Evolutionary conservation across 1,284 basidiomycete genomes (phyloP), one percentile per base, ranked within the genome.

Genomic region (Leccinum pallidistipes): DNA sequence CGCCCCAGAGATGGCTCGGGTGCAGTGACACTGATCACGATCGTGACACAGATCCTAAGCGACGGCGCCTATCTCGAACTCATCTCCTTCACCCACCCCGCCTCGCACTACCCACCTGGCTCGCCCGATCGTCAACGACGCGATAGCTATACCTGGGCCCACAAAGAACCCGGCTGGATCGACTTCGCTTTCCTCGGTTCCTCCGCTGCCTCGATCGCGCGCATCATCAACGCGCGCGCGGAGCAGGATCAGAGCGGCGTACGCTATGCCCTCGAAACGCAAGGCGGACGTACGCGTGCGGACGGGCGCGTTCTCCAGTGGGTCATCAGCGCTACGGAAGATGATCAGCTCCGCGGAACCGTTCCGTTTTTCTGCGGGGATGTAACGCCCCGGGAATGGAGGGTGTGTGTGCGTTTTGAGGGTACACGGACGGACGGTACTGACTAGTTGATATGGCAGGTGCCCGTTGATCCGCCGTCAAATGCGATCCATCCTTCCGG

Each of bases 311-410:
- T 78, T 24, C 65, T 90, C 47, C 71, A 83, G 64, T 90, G 88
- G 88, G 69, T 84, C 49, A 80, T 88, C 40, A 82, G 78, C 3
- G 72, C 76, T 0, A 77, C 85, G 14, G 60, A 65, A 32, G 68
- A 67, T 40, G 58, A 63, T 2, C 64, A 65, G 8, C 62, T 64
- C 5, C 72, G 76, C 0, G 78, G 81, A 2, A 64, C 68, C 2
- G 68, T 86, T 12, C 88, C 88, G n/a, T 90, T 90, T 69, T 90
- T 86, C 69, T 91, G 88, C 67, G 86, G 86, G 24, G 88, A 90
- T 69, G 72, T 88, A 3, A 90, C 88, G 6, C 81, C 85, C 3
- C 74, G 88, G 54, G 66, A 71, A 3, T 78, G 81, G 72, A 76
- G 88, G 71, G 88, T 88, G 63, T 16, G 83, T 76, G 14, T 40